These are phyloP conservation scores for Saccharomycopsis fermentans DNA, from an alignment of 805 yeast species.

Conservation along the genomic window DNA sequence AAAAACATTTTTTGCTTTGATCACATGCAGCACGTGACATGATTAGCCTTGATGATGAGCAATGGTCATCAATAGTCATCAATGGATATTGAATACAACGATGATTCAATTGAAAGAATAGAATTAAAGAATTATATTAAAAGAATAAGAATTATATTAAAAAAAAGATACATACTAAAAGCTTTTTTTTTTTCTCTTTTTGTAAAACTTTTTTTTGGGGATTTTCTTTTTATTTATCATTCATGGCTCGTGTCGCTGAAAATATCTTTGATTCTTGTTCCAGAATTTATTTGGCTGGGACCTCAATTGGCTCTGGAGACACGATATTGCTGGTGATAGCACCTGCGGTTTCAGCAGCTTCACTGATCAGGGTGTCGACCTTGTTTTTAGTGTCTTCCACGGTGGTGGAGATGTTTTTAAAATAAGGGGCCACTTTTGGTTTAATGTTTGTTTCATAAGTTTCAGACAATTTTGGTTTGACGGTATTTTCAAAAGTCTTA, in stretches of 20 bases:
- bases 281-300: too few species aligned
- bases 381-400: conserved; percentile 20
- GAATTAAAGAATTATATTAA: neutral
- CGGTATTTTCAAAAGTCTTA: conserved; percentile 15
- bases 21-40: neutral
- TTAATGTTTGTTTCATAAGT: conserved; percentile 21
- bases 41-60: too few species aligned
- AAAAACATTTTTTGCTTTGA: too few species aligned
- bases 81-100: too few species aligned
- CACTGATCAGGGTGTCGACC: conserved; percentile 21
- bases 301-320: neutral
- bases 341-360: conserved; percentile 12
- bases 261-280: too few species aligned
- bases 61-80: too few species aligned
- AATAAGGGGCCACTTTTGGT: conserved; percentile 24
- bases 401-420: conserved; percentile 12
- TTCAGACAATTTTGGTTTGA: conserved; percentile 17
- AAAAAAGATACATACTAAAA: neutral
- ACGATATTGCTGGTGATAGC: neutral
- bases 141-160: neutral
- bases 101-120: too few species aligned
- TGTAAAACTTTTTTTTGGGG: too few species aligned
- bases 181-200: too few species aligned
- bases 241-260: too few species aligned
- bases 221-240: too few species aligned